Base-by-base conservation (phyloP, 1,284 basidiomycete species). In the Ceratobasidium sp. region DNA sequence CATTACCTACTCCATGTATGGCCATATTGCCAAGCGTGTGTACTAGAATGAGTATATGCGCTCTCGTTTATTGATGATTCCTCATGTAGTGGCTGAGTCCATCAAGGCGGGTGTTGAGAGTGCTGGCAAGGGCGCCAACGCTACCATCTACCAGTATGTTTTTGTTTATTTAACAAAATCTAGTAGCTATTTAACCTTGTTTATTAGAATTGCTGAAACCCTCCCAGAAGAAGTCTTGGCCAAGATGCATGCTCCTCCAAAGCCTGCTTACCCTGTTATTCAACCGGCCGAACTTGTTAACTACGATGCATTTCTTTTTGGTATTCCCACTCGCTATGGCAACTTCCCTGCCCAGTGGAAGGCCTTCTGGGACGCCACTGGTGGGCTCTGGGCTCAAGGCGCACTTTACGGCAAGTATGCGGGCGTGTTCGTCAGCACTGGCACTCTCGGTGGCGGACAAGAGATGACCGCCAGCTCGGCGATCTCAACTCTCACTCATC, bases 291-390 rank as follows among this genome's bases (percentile, higher is more conserved):
- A 89, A 72, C 85, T 97, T 76, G 81, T 83, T 73, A 81, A 89
- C 64, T 91, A 85, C 79, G 89, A 92, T 76, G 90, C 77, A 61
- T 79, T 84, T 78, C 78, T 85, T 74, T 79, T 85, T 77, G 94
- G 93, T 75, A 84, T 95, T 77, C 92, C 93, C 72, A 95, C 93
- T 48, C 88, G 91, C 74, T 91, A 84, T 78, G 91, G 91, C 52
- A 88, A 84, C 81, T 86, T 90, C 82, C 88, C 89, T 69, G 86
- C 81, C 4, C 89, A 92, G 77, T 89, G 87, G 73, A 83, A 93
- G 90, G 82, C 86, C 1, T 92, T 92, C 85, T 91, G 88, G 89
- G 96, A 97, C 79, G 80, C 85, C 3, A 96, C 94, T 12, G 93
- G 94, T 75, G 81, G 79, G 2, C 84, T 92, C 52, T 98, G 95